Conservation (phyloP, 768 basidiomycete species). For the Nidula microcarpa region DNA sequence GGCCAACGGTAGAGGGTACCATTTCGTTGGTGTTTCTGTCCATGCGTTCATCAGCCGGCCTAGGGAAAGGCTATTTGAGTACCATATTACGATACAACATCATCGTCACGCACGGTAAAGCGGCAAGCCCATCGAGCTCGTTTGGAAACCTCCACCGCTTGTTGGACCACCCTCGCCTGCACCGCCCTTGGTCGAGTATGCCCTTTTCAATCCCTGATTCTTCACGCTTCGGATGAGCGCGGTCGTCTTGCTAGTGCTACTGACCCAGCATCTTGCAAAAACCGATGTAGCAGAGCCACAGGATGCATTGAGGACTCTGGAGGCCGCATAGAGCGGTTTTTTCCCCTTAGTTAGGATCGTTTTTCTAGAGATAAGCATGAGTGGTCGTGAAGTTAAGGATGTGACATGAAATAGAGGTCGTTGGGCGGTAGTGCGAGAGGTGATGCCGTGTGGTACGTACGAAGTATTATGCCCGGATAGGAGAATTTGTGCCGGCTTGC, state of each 20-base stretch:
- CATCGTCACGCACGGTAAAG: conserved; percentile 44
- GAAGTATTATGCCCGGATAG: conserved; percentile 1
- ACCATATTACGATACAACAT: background rate
- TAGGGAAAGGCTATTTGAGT: conserved; percentile 17
- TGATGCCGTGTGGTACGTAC: background rate
- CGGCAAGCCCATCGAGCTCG: conserved; percentile 29
- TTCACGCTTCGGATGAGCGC: conserved; percentile 44
- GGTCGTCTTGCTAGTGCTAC: conserved; percentile 50
- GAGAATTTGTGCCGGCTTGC: background rate
- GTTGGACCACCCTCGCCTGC: conserved; percentile 15
- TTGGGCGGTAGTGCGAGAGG: background rate
- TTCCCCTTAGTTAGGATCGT: conserved; percentile 47
- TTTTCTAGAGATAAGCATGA: conserved; percentile 51
- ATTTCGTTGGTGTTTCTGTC: conserved; percentile 86
- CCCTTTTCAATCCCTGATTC: conserved; percentile 30
- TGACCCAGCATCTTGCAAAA: conserved; percentile 49
- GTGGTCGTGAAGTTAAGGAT: conserved; percentile 4
- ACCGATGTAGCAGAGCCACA: conserved; percentile 43
- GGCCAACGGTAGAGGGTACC: conserved; percentile 92
- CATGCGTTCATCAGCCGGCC: conserved; percentile 73
- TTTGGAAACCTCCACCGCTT: conserved; percentile 13
- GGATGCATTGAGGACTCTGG: conserved; percentile 49
- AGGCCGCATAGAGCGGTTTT: conserved; percentile 55
- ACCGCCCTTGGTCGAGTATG: conserved; percentile 33
- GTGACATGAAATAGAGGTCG: background rate